Base-by-base conservation (phyloP, 2,329 filamentous ascomycete species). In the Rhynchosporium graminicola region DNA sequence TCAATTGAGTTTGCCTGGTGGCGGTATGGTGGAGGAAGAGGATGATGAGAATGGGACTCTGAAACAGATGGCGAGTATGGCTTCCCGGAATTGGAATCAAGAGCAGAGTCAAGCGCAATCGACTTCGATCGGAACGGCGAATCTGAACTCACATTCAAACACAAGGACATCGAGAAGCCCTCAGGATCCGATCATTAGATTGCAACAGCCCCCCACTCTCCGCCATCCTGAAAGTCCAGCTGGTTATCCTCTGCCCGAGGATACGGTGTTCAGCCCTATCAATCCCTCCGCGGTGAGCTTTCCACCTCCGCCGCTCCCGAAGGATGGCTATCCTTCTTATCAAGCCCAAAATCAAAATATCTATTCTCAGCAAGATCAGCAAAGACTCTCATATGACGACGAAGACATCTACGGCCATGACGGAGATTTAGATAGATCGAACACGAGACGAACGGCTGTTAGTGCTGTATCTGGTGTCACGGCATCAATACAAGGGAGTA, bases 1-100 rank as follows among this genome's bases (percentile, higher is more conserved):
- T 47, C 70, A 73, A 55, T 59, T 74, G 29, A 59, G 67, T 3
- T 65, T 74, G 2, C 72, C 72, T n/a, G 63, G 42, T 10, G 62
- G 63, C 31, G 59, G 62, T 3, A 36, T 36, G 3, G 58, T 58
- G 15, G 61, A 67, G 38, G 67, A 68, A 13, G 65, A 65, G 3
- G 60, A 65, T 6, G 62, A 60, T 36, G 63, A 69, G n/a, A 36
- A 29, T 10, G 5, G 6, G 5, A 36, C 33, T 36, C 33, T 36
- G 6, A 36, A 36, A 10, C 33, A 36, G 33, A 36, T 36, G 33
- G 33, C 33, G 33, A 36, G 9, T 36, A 50, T 59, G 0, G 55
- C 48, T 28, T 28, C 45, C 13, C 43, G 31, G 38, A 33, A 36
- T 38, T 40, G 31, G 38, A 33, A 36, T 38, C 60, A 47, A 9